Evolutionary conservation across 2,329 filamentous ascomycete genomes (phyloP), one percentile per base, ranked within the genome.

Genomic region (Aspergillus puulaauensis): DNA sequence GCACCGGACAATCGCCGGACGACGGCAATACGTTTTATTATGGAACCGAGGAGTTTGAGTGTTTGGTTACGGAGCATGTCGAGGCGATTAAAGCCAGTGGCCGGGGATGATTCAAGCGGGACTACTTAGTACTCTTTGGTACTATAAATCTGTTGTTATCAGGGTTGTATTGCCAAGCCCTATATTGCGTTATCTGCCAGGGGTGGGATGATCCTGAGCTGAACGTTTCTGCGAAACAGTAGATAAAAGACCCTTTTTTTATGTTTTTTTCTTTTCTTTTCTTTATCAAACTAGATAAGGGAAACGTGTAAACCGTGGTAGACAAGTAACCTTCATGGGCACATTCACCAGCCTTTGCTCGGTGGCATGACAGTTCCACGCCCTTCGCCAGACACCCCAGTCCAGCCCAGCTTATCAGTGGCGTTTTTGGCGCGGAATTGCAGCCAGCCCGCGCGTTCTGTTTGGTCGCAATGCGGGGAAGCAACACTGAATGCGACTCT

Each of bases 1-100:
- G 68, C 47, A 60, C 56, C 9, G 72, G 71, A 5, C 45, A 57
- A 50, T 71, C 71, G 8, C 58, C 64, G 3, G 57, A 74, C 51
- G 71, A 74, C 54, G 68, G 64, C 0, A 66, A 73, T 52, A 73
- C 71, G 0, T 61, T 73, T 23, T 73, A 72, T 31, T 72, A 71
- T 53, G 70, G 69, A 1, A 66, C 64, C 1, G 62, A 63, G 24
- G 68, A 70, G 11, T 73, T 66, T 45, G 64, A 63, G 15, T 72
- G 71, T 46, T 45, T 73, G 52, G 71, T 73, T 8, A 73, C 68
- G 4, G 66, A 72, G 33, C 71, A 73, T 61, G 52, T 72, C 15
- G 58, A 52, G n/a, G 54, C 53, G 2, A 64, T 64, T n/a, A 45
- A 3, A 62, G 56, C 27, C 35, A 46, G 51, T 37, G 51, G 31